phyloP scores from a whole-genome alignment of 2,329 filamentous ascomycete species.

The Cytospora paraplurivora region DNA sequence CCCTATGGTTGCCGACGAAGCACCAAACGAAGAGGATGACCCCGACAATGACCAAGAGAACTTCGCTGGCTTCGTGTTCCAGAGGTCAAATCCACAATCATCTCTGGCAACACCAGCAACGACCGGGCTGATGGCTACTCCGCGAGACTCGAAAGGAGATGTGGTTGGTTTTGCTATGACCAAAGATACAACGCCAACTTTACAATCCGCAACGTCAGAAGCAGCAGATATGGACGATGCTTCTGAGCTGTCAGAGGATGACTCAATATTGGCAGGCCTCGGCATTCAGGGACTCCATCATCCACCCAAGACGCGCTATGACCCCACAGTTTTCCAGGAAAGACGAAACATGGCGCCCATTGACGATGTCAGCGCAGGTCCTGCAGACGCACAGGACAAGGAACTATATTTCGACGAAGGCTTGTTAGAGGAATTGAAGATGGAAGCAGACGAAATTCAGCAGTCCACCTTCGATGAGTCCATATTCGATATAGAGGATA shows the following conservation, averaged over 20 bases:
- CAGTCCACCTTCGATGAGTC: conserved; percentile 69
- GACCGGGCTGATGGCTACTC: conserved; percentile 51
- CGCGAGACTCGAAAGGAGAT: conserved; percentile 56
- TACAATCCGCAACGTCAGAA: conserved; percentile 22
- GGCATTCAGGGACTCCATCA: conserved; percentile 44
- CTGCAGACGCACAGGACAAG: conserved; percentile 45
- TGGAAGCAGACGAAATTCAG: conserved; percentile 55
- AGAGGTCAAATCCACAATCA: conserved; percentile 55
- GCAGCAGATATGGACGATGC: conserved; percentile 24
- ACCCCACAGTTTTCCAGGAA: conserved; percentile 27
- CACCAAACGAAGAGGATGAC: conserved; percentile 40
- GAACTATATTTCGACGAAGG: conserved; percentile 74
- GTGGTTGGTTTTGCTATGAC: conserved; percentile 60
- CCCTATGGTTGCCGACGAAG: conserved; percentile 28
- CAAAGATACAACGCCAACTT: conserved; percentile 45
- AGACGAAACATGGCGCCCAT: conserved; percentile 20
- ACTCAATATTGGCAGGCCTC: conserved; percentile 41
- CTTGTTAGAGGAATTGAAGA: conserved; percentile 47
- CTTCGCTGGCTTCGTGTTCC: conserved; percentile 62
- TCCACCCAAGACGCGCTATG: conserved; percentile 30
- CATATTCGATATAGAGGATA: conserved; percentile 70
- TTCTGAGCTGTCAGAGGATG: conserved; percentile 20
- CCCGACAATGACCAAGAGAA: conserved; percentile 62
- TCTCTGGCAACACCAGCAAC: conserved; percentile 53
- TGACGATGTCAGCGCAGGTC: conserved; percentile 6